A percentile compares a stretch with the other conserved stretches of the same genome.
phyloP scores from a whole-genome alignment of 192 early-diverging fungal genomes.

The Entomortierella lignicola region DNA sequence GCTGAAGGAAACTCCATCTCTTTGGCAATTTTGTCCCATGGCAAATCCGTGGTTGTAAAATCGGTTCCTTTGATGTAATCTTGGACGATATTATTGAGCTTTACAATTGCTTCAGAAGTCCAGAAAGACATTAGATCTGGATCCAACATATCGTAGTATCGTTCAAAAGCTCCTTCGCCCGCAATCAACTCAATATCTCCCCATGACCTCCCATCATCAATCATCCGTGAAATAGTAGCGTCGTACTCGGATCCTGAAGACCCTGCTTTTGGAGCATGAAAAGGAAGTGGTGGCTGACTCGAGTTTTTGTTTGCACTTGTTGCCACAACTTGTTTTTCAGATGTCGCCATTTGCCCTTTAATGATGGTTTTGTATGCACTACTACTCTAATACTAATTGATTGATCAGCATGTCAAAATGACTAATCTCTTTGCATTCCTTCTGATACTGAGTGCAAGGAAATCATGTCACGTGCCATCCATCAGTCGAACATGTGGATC shows the following conservation, averaged over 20 bases:
- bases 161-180: slow-evolving; percentile 24
- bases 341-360: background rate
- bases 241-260: slow-evolving; percentile 18
- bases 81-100: slow-evolving; percentile 3
- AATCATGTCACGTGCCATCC: background rate
- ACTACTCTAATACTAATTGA: background rate
- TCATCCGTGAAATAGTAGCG: slow-evolving; percentile 16
- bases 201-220: slow-evolving; percentile 17
- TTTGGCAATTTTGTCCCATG: slow-evolving; percentile 11
- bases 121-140: slow-evolving; percentile 8
- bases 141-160: slow-evolving; percentile 25
- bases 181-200: slow-evolving; percentile 11
- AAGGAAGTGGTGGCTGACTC: background rate
- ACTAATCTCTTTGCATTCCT: background rate
- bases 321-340: background rate
- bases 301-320: background rate
- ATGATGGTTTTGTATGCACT: background rate
- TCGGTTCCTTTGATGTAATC: background rate
- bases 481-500: no score
- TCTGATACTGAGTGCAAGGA: no score
- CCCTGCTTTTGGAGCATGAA: slow-evolving; percentile 1
- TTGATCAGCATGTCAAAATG: background rate
- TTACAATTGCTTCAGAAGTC: background rate
- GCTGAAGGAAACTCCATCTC: background rate
- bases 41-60: background rate